Conservation (phyloP, 495 filamentous ascomycete genomes). For the Cercophora newfieldiana region DNA sequence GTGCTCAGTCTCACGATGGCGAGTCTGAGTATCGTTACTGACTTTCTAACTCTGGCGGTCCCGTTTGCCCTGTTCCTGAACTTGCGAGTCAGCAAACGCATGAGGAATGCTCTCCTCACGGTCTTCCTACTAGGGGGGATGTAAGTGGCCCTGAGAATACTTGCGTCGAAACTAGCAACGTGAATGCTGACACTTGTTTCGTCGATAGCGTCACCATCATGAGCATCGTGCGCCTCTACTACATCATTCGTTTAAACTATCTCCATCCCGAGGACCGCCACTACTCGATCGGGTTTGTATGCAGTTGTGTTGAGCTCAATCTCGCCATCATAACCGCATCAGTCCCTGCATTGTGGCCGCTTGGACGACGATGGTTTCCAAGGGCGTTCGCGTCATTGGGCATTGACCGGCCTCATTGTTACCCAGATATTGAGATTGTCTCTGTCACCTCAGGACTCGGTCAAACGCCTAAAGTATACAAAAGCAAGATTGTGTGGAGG, state of each 20-base stretch:
- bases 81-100: not conserved
- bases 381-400: not conserved
- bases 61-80: not conserved
- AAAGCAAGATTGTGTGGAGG: not conserved
- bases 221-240: constrained; percentile 37
- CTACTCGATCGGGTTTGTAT: constrained; percentile 46
- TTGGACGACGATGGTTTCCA: constrained; percentile 27
- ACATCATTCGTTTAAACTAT: constrained; percentile 28
- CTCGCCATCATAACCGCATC: constrained; percentile 53
- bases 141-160: not conserved
- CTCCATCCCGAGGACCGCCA: constrained; percentile 27
- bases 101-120: not conserved
- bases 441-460: not conserved
- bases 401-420: not conserved
- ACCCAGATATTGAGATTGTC: not conserved
- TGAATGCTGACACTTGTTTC: constrained; percentile 25
- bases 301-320: constrained; percentile 51
- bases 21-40: not conserved
- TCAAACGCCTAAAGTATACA: not conserved
- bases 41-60: not conserved
- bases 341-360: constrained; percentile 38
- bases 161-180: constrained; percentile 49
- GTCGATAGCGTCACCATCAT: constrained; percentile 47
- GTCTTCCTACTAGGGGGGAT: not conserved
- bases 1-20: not conserved